Base-by-base conservation (phyloP, 2,329 filamentous ascomycete genomes). In the Pseudogymnoascus pannorum region DNA sequence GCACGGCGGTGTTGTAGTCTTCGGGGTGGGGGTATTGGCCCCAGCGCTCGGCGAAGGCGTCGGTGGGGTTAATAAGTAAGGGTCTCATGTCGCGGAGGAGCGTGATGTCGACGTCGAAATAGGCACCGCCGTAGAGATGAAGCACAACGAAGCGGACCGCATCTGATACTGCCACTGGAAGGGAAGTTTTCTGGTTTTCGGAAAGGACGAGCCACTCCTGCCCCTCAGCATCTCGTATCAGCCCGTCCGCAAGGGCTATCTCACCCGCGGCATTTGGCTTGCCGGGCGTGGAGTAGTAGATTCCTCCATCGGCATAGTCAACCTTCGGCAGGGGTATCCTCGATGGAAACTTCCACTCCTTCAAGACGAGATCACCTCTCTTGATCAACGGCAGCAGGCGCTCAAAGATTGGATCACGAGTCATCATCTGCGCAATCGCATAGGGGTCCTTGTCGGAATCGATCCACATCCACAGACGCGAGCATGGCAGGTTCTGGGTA, bases 1-100 rank as follows among this genome's bases (percentile, higher is more conserved):
- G 81, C 65, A 83, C 77, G 36, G 80, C 80, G 0, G 80, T 83
- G 70, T 83, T 83, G 72, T 82, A 83, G 64, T 82, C 80, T 61
- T 80, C 79, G 7, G 80, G 79, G 26, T 69, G 76, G 3, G 76
- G 72, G 61, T 82, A 79, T 5, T 78, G 79, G 4, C 75, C 81
- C 81, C 81, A 83, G 61, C 81, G 74, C 68, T 83, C 80, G 8
- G 81, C 81, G 66, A 82, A 83, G 4, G 76, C 72, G 38, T 71
- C 66, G 51, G 81, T 75, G 57, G 77, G 74, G 18, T 76, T 78
- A 44, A 82, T 69, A 4, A 82, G 71, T 7, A 83, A 68, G 1
- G 80, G 80, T n/a, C 80, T 77, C 75, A 83, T 78, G 64, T 83
- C 80, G 61, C 80, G 72, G 11, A 83, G 74, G 74, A 83, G 78